Base-by-base conservation (phyloP, 169 alveolate species). In the Plasmodium coatneyi region DNA sequence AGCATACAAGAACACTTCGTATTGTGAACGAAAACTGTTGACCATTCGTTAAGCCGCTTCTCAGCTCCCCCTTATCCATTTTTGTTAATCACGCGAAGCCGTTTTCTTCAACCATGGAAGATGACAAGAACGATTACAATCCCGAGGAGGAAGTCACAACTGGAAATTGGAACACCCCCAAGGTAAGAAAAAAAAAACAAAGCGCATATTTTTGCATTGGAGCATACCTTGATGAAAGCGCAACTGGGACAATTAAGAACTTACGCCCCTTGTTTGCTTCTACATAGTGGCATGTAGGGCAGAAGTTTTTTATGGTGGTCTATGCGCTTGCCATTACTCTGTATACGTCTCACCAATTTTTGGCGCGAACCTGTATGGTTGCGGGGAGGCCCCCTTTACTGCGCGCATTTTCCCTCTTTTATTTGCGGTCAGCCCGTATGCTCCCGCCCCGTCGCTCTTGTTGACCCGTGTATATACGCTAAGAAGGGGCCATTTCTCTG, bases 91-190 rank as follows among this genome's bases (percentile, higher is more conserved):
- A 34, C 36, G 76, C 79, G 76, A 49, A 84, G 54, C 56, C 32
- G 2, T 32, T 49, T n/a, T 49, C 34, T 28, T 60, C 49, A 43
- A 79, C 28, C 25, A 89, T 80, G 90, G 90, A 79, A 10, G 94
- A 89, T 16, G 94, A 89, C n/a, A 89, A 89, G 52, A 80, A 80
- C n/a, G 94, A 89, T 36, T 95, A 95, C 71, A 93, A 95, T 76
- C 97, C 97, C 19, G 98, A 97, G 80, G 98, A 97, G 54, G 98
- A 97, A 80, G 97, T 97, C 36, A 95, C 95, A 5, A 97, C 97
- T 82, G 98, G 98, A 66, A 95, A 97, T 93, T 97, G 98, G 98
- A 97, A 97, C 92, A 96, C 98, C 12, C 95, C 97, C 14, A 97
- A 97, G 93, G 98, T 97, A 82, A 16, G 16, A 80, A 86, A 19